These are phyloP conservation scores for Candida namnaoensis DNA, from an alignment of 805 yeast species.

Conservation along the genomic window DNA sequence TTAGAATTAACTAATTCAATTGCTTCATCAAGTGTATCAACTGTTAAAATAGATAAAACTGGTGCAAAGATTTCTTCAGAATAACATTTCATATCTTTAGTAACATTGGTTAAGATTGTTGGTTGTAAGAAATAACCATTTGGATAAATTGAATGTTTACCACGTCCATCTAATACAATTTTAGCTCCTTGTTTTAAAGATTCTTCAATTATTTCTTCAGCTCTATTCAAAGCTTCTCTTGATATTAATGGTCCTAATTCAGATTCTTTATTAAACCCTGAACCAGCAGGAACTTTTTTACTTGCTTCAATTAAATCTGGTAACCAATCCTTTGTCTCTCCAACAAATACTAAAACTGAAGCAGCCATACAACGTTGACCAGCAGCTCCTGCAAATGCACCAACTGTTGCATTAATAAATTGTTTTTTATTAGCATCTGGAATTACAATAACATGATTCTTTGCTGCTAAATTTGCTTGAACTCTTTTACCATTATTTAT, in stretches of 20 bases:
- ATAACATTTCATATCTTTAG: constrained; percentile 58
- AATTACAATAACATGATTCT: constrained; percentile 63
- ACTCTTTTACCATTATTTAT: constrained; percentile 67
- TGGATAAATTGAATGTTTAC: constrained; percentile 37
- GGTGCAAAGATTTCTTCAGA: constrained; percentile 75
- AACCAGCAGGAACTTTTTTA: constrained; percentile 44
- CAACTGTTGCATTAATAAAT: constrained; percentile 56
- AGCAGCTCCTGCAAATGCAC: constrained; percentile 80
- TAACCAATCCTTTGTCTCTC: constrained; percentile 53
- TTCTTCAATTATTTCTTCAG: constrained; percentile 44
- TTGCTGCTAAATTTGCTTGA: constrained; percentile 72
- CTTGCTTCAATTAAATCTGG: constrained; percentile 52
- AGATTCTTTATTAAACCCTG: constrained; percentile 53
- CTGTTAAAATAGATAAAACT: constrained; percentile 53
- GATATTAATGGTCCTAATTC: constrained; percentile 69
- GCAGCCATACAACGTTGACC: constrained; percentile 84
- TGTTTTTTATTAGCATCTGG: constrained; percentile 65
- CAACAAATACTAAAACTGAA: constrained; percentile 64
- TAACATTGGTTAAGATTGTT: constrained; percentile 52
- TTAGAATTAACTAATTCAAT: constrained; percentile 53
- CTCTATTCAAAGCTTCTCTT: constrained; percentile 42
- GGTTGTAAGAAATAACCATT: constrained; percentile 69
- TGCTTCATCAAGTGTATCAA: constrained; percentile 64
- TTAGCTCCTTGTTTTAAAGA: constrained; percentile 50
- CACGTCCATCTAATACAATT: constrained; percentile 56